Conservation (phyloP, 2,329 filamentous ascomycete genomes). For the Dactylellina haptotyla region DNA sequence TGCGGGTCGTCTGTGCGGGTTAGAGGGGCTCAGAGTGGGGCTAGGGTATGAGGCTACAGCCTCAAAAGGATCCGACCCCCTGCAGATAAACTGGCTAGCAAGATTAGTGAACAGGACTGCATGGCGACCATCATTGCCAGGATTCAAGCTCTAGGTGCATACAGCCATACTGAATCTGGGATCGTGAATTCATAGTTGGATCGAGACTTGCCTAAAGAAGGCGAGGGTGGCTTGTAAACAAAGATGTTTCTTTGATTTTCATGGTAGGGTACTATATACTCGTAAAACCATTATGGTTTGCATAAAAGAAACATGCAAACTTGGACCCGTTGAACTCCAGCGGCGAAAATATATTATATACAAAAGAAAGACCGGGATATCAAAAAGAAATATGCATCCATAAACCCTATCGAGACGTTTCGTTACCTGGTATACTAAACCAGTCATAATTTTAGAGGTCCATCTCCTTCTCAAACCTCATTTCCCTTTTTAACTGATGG, state of each 20-base stretch:
- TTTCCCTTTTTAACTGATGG: constrained; percentile 39
- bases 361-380: constrained; percentile 7
- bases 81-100: background rate
- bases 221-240: no score
- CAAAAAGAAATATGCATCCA: background rate
- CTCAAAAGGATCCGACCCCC: background rate
- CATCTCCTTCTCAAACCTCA: constrained; percentile 32
- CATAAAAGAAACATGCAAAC: background rate
- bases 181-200: no score
- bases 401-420: background rate
- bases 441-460: background rate
- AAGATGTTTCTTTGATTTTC: no score
- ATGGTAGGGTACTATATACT: constrained; percentile 16
- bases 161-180: no score
- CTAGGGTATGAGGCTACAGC: background rate
- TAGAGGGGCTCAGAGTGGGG: constrained; percentile 8
- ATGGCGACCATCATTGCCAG: no score
- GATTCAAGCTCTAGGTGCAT: no score
- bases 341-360: background rate
- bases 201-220: no score
- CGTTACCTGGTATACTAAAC: background rate
- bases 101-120: background rate
- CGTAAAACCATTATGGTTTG: constrained; percentile 15
- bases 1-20: background rate
- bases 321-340: constrained; percentile 2